Base-by-base conservation (phyloP, 306 rosid species). In the Cicer pinnatifidum region DNA sequence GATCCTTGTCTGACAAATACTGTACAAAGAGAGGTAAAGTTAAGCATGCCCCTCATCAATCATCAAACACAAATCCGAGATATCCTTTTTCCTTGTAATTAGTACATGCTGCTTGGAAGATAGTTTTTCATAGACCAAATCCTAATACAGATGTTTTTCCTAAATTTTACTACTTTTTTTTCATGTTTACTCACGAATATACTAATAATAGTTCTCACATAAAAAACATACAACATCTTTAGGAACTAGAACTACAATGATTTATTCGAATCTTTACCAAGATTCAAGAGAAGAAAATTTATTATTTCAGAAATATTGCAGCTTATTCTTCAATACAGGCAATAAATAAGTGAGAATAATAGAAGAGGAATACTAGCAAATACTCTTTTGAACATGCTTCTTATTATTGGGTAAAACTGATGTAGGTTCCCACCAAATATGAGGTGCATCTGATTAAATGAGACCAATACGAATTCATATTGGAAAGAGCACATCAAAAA, bases 1-100 rank as follows among this genome's bases (percentile, higher is more conserved):
- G 90, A 84, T 91, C 97, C 87, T 91, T 94, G 82, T 94, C 96
- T 15, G 89, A 87, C 86, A 94, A 91, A 78, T 87, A 86, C 99
- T 94, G 96, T 51, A 68, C 35, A 51, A 53, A 50, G 69, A 47
- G 45, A 72, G 50, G 73, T 9, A 35, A 23, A n/a, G 76, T 6
- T 44, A 70, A 75, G 62, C 16, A 71, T 35, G 17, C 28, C 73
- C 50, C 46, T 20, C 6, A 69, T 38, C 44, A 74, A 40, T 44
- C 37, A 58, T 38, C 20, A 56, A 17, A 71, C 17, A 35, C 16
- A 69, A 58, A 13, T 51, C 17, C 8, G 6, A 81, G 9, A 11
- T 43, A 59, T 16, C 33, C 2, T 13, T 43, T 58, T 75, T 38
- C 50, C 23, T 66, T 78, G 39, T 20, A 35, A 69, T 7, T 60